Evolutionary conservation across 2,329 filamentous ascomycete species (phyloP).

Genomic region (Alternaria ventricosa): DNA sequence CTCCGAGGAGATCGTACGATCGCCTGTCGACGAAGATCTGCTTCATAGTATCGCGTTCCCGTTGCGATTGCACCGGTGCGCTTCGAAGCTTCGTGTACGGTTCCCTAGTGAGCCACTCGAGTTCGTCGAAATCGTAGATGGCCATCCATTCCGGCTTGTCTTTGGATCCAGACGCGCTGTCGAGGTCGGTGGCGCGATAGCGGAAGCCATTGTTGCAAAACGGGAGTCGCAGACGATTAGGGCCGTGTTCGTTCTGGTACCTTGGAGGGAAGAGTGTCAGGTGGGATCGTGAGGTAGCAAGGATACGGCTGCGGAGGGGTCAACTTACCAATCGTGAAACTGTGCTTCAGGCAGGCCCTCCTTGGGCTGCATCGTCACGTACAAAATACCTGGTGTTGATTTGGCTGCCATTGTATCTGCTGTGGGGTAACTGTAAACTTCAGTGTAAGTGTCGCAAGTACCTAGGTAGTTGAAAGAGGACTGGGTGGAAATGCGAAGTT

Average conservation of each 20-base stretch:
- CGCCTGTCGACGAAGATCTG: slow-evolving; percentile 72
- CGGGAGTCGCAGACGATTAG: slow-evolving; percentile 76
- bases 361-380: slow-evolving; percentile 84
- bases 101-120: slow-evolving; percentile 72
- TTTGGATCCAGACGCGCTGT: slow-evolving; percentile 33
- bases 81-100: slow-evolving; percentile 72
- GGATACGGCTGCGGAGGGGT: slow-evolving; percentile 27
- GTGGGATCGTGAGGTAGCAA: slow-evolving; percentile 19
- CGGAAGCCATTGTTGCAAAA: slow-evolving; percentile 80
- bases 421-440: neutral
- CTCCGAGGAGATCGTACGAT: slow-evolving; percentile 71
- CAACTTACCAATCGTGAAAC: slow-evolving; percentile 71
- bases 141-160: slow-evolving; percentile 75
- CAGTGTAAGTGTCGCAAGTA: neutral
- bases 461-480: neutral
- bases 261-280: slow-evolving; percentile 44
- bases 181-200: slow-evolving; percentile 71
- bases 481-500: neutral
- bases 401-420: slow-evolving; percentile 48
- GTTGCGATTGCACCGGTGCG: slow-evolving; percentile 61
- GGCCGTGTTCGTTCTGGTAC: slow-evolving; percentile 93
- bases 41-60: slow-evolving; percentile 67
- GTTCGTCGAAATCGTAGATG: slow-evolving; percentile 79
- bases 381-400: slow-evolving; percentile 71
- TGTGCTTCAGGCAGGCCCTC: slow-evolving; percentile 68